Evolutionary conservation across 2,329 filamentous ascomycete species (phyloP).

Genomic region (Microcyclospora tardicrescens): DNA sequence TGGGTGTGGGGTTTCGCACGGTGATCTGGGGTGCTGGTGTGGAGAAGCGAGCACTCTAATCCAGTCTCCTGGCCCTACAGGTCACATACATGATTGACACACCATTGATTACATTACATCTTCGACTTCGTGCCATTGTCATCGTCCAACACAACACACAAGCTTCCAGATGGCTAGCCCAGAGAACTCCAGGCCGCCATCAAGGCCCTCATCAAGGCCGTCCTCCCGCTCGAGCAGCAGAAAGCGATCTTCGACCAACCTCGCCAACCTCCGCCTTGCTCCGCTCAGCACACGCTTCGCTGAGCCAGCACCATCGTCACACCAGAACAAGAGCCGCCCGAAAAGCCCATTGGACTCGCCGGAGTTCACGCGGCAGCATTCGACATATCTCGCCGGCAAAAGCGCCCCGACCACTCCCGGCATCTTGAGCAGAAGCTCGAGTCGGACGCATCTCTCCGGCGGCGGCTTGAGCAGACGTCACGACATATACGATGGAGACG

Average conservation of each 20-base stretch:
- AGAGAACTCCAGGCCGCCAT: too few species aligned
- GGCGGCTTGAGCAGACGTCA: constrained; percentile 20
- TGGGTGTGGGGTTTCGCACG: too few species aligned
- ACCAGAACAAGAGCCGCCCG: constrained; percentile 10
- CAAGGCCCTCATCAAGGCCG: neutral
- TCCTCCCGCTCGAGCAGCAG: constrained; percentile 14
- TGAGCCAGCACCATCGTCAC: constrained; percentile 6
- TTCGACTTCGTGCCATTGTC: too few species aligned
- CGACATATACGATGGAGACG: constrained; percentile 17
- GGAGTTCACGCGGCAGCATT: constrained; percentile 18
- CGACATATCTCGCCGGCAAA: constrained; percentile 36
- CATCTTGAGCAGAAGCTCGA: constrained; percentile 32
- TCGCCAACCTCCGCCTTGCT: constrained; percentile 48
- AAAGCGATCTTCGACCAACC: constrained; percentile 45
- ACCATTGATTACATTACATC: too few species aligned
- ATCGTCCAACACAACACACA: too few species aligned
- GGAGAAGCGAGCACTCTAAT: too few species aligned
- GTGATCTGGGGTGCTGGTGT: too few species aligned
- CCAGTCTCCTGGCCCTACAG: too few species aligned
- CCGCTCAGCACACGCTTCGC: constrained; percentile 39
- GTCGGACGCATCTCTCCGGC: constrained; percentile 21
- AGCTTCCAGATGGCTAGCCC: too few species aligned
- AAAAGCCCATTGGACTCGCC: constrained; percentile 10
- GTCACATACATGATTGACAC: too few species aligned
- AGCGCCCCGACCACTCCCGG: constrained; percentile 37